A percentile compares a stretch with the other conserved stretches of the same genome.
These are phyloP conservation scores for Hypericum androsaemum DNA, from an alignment of 345 rosid genomes.

Conservation along the genomic window DNA sequence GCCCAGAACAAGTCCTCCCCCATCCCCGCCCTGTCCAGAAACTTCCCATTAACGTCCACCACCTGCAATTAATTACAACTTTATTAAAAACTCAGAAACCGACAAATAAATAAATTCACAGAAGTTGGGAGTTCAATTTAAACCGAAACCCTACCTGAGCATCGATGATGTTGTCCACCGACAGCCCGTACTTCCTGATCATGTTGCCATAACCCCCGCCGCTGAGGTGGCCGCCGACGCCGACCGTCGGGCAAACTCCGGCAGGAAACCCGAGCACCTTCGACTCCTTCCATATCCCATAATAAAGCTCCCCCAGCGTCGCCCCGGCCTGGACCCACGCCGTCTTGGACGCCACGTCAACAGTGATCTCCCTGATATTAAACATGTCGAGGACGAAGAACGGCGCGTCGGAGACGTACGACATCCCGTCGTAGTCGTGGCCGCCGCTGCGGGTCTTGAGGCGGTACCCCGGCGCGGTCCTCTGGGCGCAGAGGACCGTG, in stretches of 20 bases:
- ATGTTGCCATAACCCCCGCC: conserved; percentile 57
- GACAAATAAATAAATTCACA: too few species aligned
- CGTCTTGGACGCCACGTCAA: conserved; percentile 19
- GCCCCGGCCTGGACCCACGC: conserved; percentile 59
- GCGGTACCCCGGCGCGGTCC: conserved; percentile 18
- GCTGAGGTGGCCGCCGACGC: conserved; percentile 57
- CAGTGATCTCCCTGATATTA: conserved; percentile 25
- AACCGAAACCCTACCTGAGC: conserved; percentile 22
- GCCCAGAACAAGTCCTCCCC: conserved; percentile 65
- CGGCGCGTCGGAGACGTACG: conserved; percentile 37
- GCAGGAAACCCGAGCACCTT: conserved; percentile 42
- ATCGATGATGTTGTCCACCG: conserved; percentile 39
- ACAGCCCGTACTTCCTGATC: conserved; percentile 42
- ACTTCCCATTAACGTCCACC: conserved; percentile 39
- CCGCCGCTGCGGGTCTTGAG: conserved; percentile 57
- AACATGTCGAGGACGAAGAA: conserved; percentile 55
- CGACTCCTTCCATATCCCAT: conserved; percentile 34
- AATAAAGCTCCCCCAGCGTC: conserved; percentile 39
- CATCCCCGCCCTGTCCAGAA: conserved; percentile 38
- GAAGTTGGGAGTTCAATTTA: too few species aligned
- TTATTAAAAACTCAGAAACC: too few species aligned
- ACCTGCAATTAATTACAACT: neutral
- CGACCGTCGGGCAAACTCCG: conserved; percentile 57
- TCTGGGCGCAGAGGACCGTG: conserved; percentile 41
- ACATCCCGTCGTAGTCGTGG: conserved; percentile 47